Evolutionary conservation across 2,329 filamentous ascomycete genomes (phyloP).

Genomic region (Albophoma yamanashiensis): DNA sequence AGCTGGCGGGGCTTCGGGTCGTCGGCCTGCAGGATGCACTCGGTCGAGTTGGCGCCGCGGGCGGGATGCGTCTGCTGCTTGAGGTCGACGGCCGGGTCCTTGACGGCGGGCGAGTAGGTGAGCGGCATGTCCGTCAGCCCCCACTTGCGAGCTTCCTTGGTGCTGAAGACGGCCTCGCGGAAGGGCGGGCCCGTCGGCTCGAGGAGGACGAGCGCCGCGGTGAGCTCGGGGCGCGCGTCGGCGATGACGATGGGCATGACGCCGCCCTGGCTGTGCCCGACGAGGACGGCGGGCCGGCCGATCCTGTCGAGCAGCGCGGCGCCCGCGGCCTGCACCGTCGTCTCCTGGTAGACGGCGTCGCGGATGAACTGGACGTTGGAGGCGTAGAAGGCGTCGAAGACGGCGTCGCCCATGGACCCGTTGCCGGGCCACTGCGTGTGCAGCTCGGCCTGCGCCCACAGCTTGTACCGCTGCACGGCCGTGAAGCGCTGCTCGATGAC

Average conservation of each 20-base stretch:
- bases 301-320: slow-evolving; percentile 31
- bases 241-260: slow-evolving; percentile 28
- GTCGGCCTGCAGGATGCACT: slow-evolving; percentile 22
- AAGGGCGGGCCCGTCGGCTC: slow-evolving; percentile 39
- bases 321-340: slow-evolving; percentile 25
- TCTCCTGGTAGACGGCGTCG: slow-evolving; percentile 23
- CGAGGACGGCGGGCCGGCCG: slow-evolving; percentile 25
- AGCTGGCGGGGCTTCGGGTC: slow-evolving; percentile 7
- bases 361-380: slow-evolving; percentile 25
- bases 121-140: slow-evolving; percentile 39
- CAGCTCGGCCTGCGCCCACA: slow-evolving; percentile 26
- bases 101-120: slow-evolving; percentile 32
- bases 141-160: slow-evolving; percentile 21
- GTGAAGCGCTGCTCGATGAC: slow-evolving; percentile 26
- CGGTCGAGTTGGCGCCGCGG: slow-evolving; percentile 9
- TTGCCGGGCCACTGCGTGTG: slow-evolving; percentile 33
- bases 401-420: slow-evolving; percentile 24
- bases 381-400: slow-evolving; percentile 30
- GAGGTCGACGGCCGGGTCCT: slow-evolving; percentile 22
- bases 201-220: slow-evolving; percentile 29
- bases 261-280: slow-evolving; percentile 37
- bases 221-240: slow-evolving; percentile 28
- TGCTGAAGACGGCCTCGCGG: slow-evolving; percentile 26
- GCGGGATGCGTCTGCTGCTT: slow-evolving; percentile 15
- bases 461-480: slow-evolving; percentile 17